These are phyloP conservation scores for Blastobotrys aristatus DNA, from an alignment of 1,139 yeast species.

Conservation along the genomic window DNA sequence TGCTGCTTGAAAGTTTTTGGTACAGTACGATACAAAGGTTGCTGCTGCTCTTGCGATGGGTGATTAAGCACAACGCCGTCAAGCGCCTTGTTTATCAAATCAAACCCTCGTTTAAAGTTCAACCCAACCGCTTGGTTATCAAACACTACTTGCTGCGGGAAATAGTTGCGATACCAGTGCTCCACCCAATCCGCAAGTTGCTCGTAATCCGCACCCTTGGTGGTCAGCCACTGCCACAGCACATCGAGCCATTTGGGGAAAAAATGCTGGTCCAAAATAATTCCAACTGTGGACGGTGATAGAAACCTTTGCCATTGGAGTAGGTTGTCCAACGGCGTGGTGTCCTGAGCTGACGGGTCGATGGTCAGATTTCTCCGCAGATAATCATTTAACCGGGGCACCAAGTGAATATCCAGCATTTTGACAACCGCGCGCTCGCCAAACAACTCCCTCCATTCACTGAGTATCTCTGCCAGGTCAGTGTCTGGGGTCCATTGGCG, in stretches of 20 bases:
- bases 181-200: conserved; percentile 34
- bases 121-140: conserved; percentile 22
- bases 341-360: conserved; percentile 33
- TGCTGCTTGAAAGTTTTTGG: conserved; percentile 43
- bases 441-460: conserved; percentile 38
- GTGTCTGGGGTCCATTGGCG: conserved; percentile 33
- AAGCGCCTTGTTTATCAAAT: conserved; percentile 35
- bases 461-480: conserved; percentile 30
- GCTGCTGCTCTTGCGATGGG: background rate
- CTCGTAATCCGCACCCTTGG: conserved; percentile 19
- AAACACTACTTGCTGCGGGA: conserved; percentile 26
- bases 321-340: conserved; percentile 23
- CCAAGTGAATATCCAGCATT: conserved; percentile 27
- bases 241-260: conserved; percentile 34
- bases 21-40: background rate
- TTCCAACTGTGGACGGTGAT: conserved; percentile 23
- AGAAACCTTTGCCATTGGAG: conserved; percentile 29
- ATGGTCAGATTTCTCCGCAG: conserved; percentile 26
- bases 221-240: conserved; percentile 31
- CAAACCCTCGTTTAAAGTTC: conserved; percentile 31
- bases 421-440: conserved; percentile 32
- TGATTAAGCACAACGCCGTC: conserved; percentile 21
- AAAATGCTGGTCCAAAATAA: conserved; percentile 29
- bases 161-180: conserved; percentile 28
- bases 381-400: conserved; percentile 35